Percentiles rank a stretch among this genome's conserved stretches.
Conservation (phyloP, 257 asterid species). For the Thymus mandschuricus region DNA sequence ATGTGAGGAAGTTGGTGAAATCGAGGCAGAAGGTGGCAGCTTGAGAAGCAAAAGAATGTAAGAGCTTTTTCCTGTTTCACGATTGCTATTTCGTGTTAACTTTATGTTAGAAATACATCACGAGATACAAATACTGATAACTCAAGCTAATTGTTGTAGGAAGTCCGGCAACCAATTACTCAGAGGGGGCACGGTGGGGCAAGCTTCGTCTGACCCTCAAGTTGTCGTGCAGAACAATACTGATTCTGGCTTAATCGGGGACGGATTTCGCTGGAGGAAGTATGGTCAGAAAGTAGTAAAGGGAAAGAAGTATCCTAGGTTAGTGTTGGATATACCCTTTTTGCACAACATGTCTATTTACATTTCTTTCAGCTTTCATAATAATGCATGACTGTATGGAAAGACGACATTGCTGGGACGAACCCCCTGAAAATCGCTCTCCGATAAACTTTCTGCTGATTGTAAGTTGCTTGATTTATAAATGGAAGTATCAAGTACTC, state of each 20-base stretch:
- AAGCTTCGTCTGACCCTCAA: constrained; percentile 42
- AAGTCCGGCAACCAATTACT: constrained; percentile 40
- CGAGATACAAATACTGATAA: background rate
- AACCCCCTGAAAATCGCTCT: no score
- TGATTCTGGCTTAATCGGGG: constrained; percentile 52
- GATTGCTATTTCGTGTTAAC: constrained; percentile 8
- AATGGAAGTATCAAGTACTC: background rate
- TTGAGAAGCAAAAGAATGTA: constrained; percentile 64
- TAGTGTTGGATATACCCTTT: constrained; percentile 20
- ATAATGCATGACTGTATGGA: background rate
- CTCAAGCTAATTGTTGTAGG: constrained; percentile 40
- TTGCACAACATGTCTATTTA: background rate
- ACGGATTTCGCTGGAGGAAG: constrained; percentile 92
- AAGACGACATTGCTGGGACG: no score
- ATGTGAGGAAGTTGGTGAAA: constrained; percentile 47
- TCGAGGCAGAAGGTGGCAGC: constrained; percentile 50
- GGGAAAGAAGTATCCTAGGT: constrained; percentile 85
- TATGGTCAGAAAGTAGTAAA: constrained; percentile 89
- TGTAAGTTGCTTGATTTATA: no score
- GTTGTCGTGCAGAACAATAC: constrained; percentile 39
- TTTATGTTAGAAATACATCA: background rate
- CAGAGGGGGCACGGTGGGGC: constrained; percentile 41
- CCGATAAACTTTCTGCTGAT: background rate
- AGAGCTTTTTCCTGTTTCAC: constrained; percentile 11
- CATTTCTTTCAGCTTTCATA: constrained; percentile 5